phyloP scores from a whole-genome alignment of 768 basidiomycete genomes.

The Tylopilus sp. region DNA sequence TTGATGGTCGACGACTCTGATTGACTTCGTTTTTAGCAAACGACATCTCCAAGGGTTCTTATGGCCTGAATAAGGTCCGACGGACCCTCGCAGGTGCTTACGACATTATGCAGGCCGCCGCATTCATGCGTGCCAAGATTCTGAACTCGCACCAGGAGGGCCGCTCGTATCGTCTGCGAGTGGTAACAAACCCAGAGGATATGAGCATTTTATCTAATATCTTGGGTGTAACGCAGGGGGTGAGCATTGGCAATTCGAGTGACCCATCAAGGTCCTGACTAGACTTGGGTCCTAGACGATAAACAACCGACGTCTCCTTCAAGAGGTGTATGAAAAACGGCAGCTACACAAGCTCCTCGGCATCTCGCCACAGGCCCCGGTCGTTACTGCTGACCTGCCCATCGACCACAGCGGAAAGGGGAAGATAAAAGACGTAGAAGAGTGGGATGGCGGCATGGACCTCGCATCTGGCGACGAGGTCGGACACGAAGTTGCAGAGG shows the following conservation, averaged over 20 bases:
- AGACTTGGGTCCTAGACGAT: constrained; percentile 58
- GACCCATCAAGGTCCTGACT: constrained; percentile 1
- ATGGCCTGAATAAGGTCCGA: constrained; percentile 76
- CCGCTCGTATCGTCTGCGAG: constrained; percentile 42
- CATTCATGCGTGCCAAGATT: constrained; percentile 62
- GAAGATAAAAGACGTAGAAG: constrained; percentile 29
- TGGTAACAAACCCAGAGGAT: constrained; percentile 51
- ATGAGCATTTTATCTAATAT: constrained; percentile 78
- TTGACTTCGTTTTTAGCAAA: constrained; percentile 55
- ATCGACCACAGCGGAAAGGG: constrained; percentile 5
- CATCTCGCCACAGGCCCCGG: constrained; percentile 25
- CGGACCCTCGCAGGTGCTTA: constrained; percentile 81
- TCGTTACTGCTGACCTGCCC: constrained; percentile 22
- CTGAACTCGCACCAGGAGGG: constrained; percentile 55
- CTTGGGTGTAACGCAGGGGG: constrained; percentile 83
- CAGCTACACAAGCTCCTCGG: constrained; percentile 59
- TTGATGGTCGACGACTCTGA: not conserved
- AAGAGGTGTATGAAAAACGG: constrained; percentile 62
- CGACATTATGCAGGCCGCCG: constrained; percentile 70
- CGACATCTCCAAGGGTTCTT: constrained; percentile 90
- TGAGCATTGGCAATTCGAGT: constrained; percentile 29
- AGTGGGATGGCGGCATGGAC: constrained; percentile 39
- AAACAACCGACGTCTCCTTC: constrained; percentile 65
- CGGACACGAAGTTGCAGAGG: constrained; percentile 1
- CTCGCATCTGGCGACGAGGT: constrained; percentile 23